Base-by-base conservation (phyloP, 1,139 yeast genomes). In the Scheffersomyces cryptocercus region DNA sequence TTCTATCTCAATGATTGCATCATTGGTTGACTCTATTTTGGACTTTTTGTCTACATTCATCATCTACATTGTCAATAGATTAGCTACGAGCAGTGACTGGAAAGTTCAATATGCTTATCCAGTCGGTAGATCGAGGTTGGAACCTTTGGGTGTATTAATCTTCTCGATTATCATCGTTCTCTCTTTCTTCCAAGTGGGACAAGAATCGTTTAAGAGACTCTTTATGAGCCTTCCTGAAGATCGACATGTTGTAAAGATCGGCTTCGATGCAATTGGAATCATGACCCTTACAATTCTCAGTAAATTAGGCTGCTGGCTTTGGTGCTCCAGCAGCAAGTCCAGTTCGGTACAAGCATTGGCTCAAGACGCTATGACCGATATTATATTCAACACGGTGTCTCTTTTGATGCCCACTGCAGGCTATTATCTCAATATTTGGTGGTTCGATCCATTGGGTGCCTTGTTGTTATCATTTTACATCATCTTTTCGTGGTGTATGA, bases 321-420 rank as follows among this genome's bases (percentile, higher is more conserved):
- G 88, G 82, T 86, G 93, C 59, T 67, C 77, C 28, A 67, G 72
- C n/a, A 77, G 85, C 48, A 68, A 73, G 14, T 83, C 89, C 10
- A 79, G 86, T 12, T 81, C 90, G 0, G 85, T 87, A 2, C 86
- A 81, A 58, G 95, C 95, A 0, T 67, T 87, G 43, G 89, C 93
- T 1, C 93, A 85, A 59, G 95, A 87, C 64, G 95, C 95, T 0
- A 70, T 77, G 65, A 86, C 91, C 0, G 95, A 87, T 62, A 79
- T 86, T 36, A 76, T 85, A 3, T 87, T 87, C 70, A 59, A 59
- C 62, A 57, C 76, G 1, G 85, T 86, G 35, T 85, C 93, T 1
- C 72, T 87, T 36, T 53, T 85, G 15, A 84, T 87, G 75, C 95
- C 95, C 0, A 53, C 84, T 0, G 34, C 77, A 0, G 93, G 93